phyloP scores from a whole-genome alignment of 148 eudicot species.

The Chenopodium suecicum region DNA sequence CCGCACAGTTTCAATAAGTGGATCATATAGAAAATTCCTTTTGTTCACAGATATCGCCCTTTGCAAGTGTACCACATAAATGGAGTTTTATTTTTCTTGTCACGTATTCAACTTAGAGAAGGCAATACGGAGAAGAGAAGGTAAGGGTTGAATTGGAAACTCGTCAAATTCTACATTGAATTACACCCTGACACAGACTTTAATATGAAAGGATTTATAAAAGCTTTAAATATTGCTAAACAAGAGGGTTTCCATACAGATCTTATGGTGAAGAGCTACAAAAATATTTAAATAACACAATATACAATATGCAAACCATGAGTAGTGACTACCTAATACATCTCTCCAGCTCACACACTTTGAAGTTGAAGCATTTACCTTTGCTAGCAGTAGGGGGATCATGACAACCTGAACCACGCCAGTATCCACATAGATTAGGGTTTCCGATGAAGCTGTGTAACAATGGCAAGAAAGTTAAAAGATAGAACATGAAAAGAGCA shows the following conservation, averaged over 20 bases:
- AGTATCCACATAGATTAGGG: conserved; percentile 78
- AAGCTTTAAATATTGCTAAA: not conserved
- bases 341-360: not conserved
- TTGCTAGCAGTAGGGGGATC: conserved; percentile 47
- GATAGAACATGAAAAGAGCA: not conserved
- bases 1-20: no score
- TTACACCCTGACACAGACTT: no score
- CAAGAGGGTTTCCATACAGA: not conserved
- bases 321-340: not conserved
- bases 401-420: conserved; percentile 65
- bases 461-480: not conserved
- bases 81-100: no score
- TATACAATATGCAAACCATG: not conserved
- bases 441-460: conserved; percentile 74
- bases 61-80: no score
- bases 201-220: no score
- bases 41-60: no score
- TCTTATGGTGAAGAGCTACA: not conserved
- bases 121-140: not conserved
- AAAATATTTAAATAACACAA: not conserved
- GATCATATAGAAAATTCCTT: no score
- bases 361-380: conserved; percentile 39
- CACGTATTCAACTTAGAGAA: no score
- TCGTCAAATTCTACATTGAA: no score
- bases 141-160: not conserved